A percentile compares a stretch with the other conserved stretches of the same genome.
Conservation (phyloP, 345 rosid genomes). For the Rubroshorea leprosula region DNA sequence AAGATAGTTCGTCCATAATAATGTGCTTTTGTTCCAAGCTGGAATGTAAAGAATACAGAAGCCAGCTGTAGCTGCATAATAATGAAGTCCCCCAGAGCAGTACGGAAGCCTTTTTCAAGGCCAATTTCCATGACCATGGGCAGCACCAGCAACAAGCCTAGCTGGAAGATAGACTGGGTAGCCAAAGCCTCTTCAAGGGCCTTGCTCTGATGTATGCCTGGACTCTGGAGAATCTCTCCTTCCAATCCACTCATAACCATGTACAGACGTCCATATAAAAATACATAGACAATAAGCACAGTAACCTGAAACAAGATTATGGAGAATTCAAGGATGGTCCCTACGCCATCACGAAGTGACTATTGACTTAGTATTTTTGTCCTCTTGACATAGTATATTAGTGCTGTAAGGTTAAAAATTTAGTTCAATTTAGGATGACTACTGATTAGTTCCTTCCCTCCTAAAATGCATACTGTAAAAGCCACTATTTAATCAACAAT, state of each 20-base stretch:
- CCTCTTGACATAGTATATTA: too few relatives aligned
- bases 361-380: too few relatives aligned
- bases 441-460: too few relatives aligned
- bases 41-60: slow-evolving; percentile 91
- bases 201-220: slow-evolving; percentile 51
- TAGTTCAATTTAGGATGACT: neutral
- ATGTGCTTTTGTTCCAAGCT: slow-evolving; percentile 95
- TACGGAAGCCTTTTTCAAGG: slow-evolving; percentile 86
- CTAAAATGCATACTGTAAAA: too few relatives aligned
- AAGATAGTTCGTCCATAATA: slow-evolving; percentile 83
- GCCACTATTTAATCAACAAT: too few relatives aligned
- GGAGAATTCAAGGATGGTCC: neutral
- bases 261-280: slow-evolving; percentile 91
- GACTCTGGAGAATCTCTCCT: slow-evolving; percentile 45
- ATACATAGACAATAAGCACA: slow-evolving; percentile 72
- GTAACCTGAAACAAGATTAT: slow-evolving; percentile 49
- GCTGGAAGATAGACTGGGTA: slow-evolving; percentile 74
- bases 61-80: slow-evolving; percentile 96
- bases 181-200: slow-evolving; percentile 94
- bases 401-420: neutral
- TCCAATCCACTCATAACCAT: slow-evolving; percentile 92
- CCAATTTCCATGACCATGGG: slow-evolving; percentile 98
- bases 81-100: slow-evolving; percentile 81
- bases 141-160: slow-evolving; percentile 73
- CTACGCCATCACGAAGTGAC: neutral